phyloP scores from a whole-genome alignment of 192 early-diverging fungal species.

The Diversispora eburnea region DNA sequence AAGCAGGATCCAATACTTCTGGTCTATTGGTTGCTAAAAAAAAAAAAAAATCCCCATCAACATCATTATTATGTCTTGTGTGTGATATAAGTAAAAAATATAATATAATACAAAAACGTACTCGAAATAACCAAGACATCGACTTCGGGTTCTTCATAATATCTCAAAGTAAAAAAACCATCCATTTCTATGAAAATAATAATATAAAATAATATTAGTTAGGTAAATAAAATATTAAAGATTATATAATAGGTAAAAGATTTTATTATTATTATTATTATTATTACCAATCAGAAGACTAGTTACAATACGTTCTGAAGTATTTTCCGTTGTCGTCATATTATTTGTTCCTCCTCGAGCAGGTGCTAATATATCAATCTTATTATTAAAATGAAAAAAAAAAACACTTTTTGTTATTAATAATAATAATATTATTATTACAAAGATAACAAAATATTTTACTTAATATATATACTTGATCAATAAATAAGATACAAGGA shows the following conservation, averaged over 20 bases:
- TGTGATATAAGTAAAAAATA: not conserved
- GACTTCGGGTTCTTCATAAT: conserved; percentile 35
- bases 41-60: not conserved
- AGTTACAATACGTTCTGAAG: conserved; percentile 85
- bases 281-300: conserved; percentile 66
- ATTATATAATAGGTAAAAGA: too few relatives aligned
- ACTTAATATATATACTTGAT: conserved; percentile 57
- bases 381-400: not conserved
- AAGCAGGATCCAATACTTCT: conserved; percentile 71
- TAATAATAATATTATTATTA: not conserved
- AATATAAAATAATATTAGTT: not conserved
- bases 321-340: conserved; percentile 70
- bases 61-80: not conserved
- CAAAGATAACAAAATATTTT: not conserved
- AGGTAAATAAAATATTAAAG: not conserved
- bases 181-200: conserved; percentile 64
- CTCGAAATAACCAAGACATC: conserved; percentile 71
- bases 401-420: not conserved
- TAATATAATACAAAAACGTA: conserved; percentile 29
- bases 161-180: conserved; percentile 53
- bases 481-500: conserved; percentile 90
- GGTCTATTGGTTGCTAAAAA: conserved; percentile 70
- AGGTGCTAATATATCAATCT: conserved; percentile 82
- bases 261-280: not conserved
- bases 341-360: conserved; percentile 51